These are phyloP conservation scores for Malus hybrid DNA, from an alignment of 331 rosid species.

Conservation along the genomic window DNA sequence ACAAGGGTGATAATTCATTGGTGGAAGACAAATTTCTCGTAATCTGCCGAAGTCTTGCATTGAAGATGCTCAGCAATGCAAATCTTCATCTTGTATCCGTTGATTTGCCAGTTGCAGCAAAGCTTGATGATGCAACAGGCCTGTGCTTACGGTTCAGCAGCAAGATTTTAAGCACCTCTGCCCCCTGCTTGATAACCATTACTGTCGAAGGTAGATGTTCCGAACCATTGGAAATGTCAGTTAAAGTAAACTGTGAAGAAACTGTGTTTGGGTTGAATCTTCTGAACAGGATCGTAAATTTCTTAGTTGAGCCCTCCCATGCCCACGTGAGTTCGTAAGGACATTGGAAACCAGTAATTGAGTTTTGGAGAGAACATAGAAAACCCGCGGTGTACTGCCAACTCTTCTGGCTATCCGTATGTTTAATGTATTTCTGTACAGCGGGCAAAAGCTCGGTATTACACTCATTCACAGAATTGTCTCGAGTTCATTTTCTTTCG, in stretches of 20 bases:
- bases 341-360: background rate
- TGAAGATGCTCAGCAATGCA: constrained; percentile 81
- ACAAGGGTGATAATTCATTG: constrained; percentile 14
- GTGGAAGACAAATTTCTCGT: constrained; percentile 66
- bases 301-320: constrained; percentile 52
- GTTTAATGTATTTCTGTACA: background rate
- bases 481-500: background rate
- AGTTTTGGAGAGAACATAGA: constrained; percentile 3
- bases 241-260: constrained; percentile 90
- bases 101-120: constrained; percentile 72
- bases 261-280: constrained; percentile 92
- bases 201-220: constrained; percentile 80
- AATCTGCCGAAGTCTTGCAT: constrained; percentile 65
- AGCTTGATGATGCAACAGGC: constrained; percentile 85
- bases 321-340: constrained; percentile 13
- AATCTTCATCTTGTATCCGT: constrained; percentile 71
- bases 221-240: constrained; percentile 54
- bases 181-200: constrained; percentile 65
- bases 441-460: background rate
- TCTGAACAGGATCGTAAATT: constrained; percentile 76
- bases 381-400: background rate
- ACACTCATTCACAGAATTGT: background rate
- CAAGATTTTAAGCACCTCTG: constrained; percentile 69
- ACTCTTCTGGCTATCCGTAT: background rate
- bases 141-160: constrained; percentile 80